Evolutionary conservation across 2,329 filamentous ascomycete genomes (phyloP).

Genomic region (Xylariaceae sp.): DNA sequence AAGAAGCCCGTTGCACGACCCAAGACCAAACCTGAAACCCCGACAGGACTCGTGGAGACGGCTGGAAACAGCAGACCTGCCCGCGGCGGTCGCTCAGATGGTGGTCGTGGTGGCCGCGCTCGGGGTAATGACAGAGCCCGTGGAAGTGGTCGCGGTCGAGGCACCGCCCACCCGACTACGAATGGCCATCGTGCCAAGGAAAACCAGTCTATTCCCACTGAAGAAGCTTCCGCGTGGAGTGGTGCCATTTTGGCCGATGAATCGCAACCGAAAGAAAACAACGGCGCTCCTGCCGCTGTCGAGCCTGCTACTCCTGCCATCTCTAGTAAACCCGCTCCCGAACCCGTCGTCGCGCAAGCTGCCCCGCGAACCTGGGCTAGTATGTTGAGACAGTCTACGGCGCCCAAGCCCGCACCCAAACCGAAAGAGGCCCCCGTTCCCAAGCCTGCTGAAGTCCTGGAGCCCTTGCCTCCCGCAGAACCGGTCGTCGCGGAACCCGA

Average conservation of each 20-base stretch:
- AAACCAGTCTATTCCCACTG: slow-evolving; percentile 59
- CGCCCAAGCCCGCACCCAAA: slow-evolving; percentile 54
- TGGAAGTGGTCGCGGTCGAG: slow-evolving; percentile 59
- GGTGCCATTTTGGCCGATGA: slow-evolving; percentile 40
- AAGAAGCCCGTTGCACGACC: slow-evolving; percentile 69
- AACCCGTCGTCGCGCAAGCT: slow-evolving; percentile 34
- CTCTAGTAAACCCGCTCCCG: slow-evolving; percentile 25
- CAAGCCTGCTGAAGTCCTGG: slow-evolving; percentile 41
- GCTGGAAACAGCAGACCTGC: slow-evolving; percentile 43
- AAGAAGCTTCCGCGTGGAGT: slow-evolving; percentile 62
- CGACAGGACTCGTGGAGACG: slow-evolving; percentile 48
- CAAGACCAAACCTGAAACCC: slow-evolving; percentile 62
- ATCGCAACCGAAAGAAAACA: slow-evolving; percentile 35
- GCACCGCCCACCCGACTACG: slow-evolving; percentile 52
- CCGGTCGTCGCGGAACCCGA: slow-evolving; percentile 35
- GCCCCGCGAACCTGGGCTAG: slow-evolving; percentile 66
- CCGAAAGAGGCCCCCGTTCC: slow-evolving; percentile 45
- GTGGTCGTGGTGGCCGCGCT: slow-evolving; percentile 33
- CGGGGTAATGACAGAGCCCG: slow-evolving; percentile 55
- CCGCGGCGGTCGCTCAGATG: slow-evolving; percentile 54
- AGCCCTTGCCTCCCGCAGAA: slow-evolving; percentile 43
- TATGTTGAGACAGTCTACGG: slow-evolving; percentile 60
- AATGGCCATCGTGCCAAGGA: slow-evolving; percentile 59
- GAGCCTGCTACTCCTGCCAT: slow-evolving; percentile 35
- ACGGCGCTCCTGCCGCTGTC: slow-evolving; percentile 5